A percentile compares a stretch with the other conserved stretches of the same genome.
These are phyloP conservation scores for Penicillium cataractarum DNA, from an alignment of 495 filamentous ascomycete species.

Conservation along the genomic window DNA sequence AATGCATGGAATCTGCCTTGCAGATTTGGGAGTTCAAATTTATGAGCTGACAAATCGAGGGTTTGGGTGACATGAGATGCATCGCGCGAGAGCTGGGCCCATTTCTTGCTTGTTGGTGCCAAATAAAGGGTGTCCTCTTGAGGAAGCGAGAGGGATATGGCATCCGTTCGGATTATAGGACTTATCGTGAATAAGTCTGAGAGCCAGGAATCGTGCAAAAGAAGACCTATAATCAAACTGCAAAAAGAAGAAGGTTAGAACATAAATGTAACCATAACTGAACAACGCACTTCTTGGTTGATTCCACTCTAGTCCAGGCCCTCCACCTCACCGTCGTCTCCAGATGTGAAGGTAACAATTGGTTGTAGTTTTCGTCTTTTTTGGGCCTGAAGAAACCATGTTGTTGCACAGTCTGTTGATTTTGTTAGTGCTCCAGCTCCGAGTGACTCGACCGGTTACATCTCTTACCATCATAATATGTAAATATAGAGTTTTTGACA, in stretches of 20 bases:
- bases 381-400: background rate
- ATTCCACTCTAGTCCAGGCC: background rate
- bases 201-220: constrained; percentile 19
- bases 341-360: background rate
- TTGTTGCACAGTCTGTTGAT: background rate
- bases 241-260: background rate
- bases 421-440: background rate
- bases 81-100: background rate
- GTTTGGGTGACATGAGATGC: background rate
- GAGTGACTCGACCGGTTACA: no score
- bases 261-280: background rate
- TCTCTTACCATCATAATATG: background rate
- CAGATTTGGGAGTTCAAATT: constrained; percentile 9
- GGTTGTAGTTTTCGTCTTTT: background rate
- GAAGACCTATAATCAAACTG: constrained; percentile 17
- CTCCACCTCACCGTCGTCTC: background rate
- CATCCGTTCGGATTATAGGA: constrained; percentile 8
- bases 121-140: background rate
- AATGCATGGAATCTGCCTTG: constrained; percentile 6
- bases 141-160: background rate
- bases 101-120: background rate
- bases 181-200: constrained; percentile 10
- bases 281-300: background rate
- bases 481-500: background rate
- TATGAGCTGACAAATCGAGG: constrained; percentile 7